Evolutionary conservation across 2,329 filamentous ascomycete genomes (phyloP).

Genomic region (Claviceps humidiphila): DNA sequence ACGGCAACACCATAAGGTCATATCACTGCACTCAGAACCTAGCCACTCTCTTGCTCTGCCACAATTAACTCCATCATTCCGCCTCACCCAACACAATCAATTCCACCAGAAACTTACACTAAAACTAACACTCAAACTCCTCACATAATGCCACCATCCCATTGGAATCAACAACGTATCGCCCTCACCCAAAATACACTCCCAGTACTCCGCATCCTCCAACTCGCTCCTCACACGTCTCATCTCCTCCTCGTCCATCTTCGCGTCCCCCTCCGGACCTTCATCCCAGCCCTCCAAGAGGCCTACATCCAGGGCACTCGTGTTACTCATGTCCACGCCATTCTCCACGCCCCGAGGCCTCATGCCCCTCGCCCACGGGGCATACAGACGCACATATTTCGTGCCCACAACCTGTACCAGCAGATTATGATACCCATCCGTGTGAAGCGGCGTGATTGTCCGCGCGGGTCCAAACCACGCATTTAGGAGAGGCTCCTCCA

Average conservation of each 20-base stretch:
- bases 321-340: slow-evolving; percentile 87
- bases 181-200: slow-evolving; percentile 67
- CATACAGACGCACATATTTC: slow-evolving; percentile 87
- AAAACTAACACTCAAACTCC: slow-evolving; percentile 73
- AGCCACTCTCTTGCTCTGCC: no score
- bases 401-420: slow-evolving; percentile 77
- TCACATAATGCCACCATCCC: slow-evolving; percentile 97
- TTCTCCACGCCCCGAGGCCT: slow-evolving; percentile 49
- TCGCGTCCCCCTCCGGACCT: slow-evolving; percentile 6
- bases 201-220: slow-evolving; percentile 49
- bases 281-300: slow-evolving; percentile 49
- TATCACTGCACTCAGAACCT: no score
- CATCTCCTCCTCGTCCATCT: slow-evolving; percentile 8
- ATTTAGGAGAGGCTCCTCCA: slow-evolving; percentile 58
- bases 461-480: slow-evolving; percentile 84
- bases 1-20: no score
- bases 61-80: no score
- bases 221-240: slow-evolving; percentile 35
- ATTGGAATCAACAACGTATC: slow-evolving; percentile 82
- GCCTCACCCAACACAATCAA: slow-evolving; percentile 11
- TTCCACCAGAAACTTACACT: slow-evolving; percentile 98
- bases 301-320: slow-evolving; percentile 65
- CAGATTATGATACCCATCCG: slow-evolving; percentile 88
- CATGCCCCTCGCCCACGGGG: slow-evolving; percentile 49
- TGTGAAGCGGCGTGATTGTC: slow-evolving; percentile 87